Percentiles rank a stretch among this genome's conserved stretches.
phyloP scores from a whole-genome alignment of 805 yeast genomes.

The Groenewaldozyma tartarivorans region DNA sequence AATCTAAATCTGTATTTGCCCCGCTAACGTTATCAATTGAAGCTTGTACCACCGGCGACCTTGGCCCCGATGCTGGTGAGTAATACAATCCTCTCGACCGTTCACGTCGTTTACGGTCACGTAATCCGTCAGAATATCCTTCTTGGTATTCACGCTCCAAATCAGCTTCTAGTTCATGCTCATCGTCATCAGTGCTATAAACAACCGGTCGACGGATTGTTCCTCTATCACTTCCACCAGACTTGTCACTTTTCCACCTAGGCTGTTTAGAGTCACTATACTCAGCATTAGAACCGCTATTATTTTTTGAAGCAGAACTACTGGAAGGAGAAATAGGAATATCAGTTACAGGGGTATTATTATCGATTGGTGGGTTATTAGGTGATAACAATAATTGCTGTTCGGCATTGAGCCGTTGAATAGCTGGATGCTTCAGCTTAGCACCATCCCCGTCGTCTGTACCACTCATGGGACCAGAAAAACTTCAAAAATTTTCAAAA shows the following conservation, averaged over 20 bases:
- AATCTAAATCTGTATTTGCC: background rate
- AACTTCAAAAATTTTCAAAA: too few species aligned
- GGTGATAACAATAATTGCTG: too few species aligned
- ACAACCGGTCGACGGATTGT: constrained; percentile 20
- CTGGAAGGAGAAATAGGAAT: too few species aligned
- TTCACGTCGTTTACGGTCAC: constrained; percentile 28
- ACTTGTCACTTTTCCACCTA: background rate
- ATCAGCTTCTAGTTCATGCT: constrained; percentile 58
- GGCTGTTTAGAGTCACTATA: background rate
- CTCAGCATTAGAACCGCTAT: too few species aligned
- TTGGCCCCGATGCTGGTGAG: background rate
- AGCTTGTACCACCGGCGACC: background rate
- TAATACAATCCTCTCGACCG: background rate
- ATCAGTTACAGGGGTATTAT: too few species aligned
- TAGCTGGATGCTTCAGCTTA: background rate
- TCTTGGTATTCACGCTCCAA: constrained; percentile 53
- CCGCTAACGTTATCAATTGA: background rate
- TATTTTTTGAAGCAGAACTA: too few species aligned
- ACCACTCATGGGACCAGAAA: too few species aligned
- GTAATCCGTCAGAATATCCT: constrained; percentile 64
- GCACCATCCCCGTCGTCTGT: too few species aligned
- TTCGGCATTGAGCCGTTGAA: background rate
- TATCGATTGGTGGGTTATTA: too few species aligned
- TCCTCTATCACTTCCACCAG: background rate
- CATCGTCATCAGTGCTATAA: constrained; percentile 77